These are phyloP conservation scores for Globisporangium paddicum DNA, from an alignment of 352 stramenopile genomes.

Conservation along the genomic window DNA sequence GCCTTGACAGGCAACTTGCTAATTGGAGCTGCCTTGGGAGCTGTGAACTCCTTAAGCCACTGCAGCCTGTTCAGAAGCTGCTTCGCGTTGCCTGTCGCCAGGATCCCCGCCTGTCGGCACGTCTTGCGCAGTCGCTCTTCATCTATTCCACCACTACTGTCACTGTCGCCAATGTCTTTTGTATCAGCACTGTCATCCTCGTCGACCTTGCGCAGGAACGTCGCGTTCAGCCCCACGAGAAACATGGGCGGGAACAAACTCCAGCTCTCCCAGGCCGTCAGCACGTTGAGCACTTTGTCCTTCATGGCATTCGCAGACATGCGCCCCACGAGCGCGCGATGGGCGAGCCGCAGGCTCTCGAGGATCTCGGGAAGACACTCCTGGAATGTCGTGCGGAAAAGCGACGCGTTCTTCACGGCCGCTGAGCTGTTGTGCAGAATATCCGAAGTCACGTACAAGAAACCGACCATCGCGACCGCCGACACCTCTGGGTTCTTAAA, in stretches of 20 bases:
- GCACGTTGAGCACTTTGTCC: slow-evolving; percentile 71
- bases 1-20: slow-evolving; percentile 6
- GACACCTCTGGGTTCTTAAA: slow-evolving; percentile 38
- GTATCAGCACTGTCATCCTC: slow-evolving; percentile 31
- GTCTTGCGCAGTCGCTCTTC: slow-evolving; percentile 61
- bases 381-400: slow-evolving; percentile 87
- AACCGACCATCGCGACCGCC: slow-evolving; percentile 45
- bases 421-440: slow-evolving; percentile 89
- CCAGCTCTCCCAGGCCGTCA: slow-evolving; percentile 76
- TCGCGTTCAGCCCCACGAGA: slow-evolving; percentile 76
- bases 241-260: slow-evolving; percentile 73
- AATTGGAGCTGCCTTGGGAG: slow-evolving; percentile 19
- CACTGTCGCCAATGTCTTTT: background rate
- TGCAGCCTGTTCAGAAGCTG: slow-evolving; percentile 43
- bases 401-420: slow-evolving; percentile 84
- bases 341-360: slow-evolving; percentile 37
- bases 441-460: slow-evolving; percentile 83
- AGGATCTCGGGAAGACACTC: slow-evolving; percentile 74
- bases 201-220: slow-evolving; percentile 70
- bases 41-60: slow-evolving; percentile 72
- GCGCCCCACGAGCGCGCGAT: slow-evolving; percentile 54
- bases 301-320: slow-evolving; percentile 82
- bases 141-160: slow-evolving; percentile 18
- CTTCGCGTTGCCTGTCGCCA: slow-evolving; percentile 37
- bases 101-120: slow-evolving; percentile 59